Evolutionary conservation across 768 basidiomycete species (phyloP).

Genomic region (Psilocybe tampanensis): DNA sequence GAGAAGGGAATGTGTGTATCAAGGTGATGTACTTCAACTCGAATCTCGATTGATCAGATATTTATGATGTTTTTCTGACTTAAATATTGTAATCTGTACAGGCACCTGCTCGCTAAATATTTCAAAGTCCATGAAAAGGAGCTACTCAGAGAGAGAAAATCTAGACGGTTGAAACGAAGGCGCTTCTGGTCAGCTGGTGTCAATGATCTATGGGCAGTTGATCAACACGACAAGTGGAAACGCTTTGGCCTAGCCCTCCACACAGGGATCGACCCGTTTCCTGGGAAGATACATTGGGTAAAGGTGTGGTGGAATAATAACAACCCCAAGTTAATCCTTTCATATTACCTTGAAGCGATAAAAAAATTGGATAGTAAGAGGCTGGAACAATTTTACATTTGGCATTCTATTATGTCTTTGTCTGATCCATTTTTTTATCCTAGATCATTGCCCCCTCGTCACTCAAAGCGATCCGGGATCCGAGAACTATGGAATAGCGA

Average conservation of each 20-base stretch:
- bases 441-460: constrained; percentile 37
- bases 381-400: too few relatives aligned
- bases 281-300: constrained; percentile 31
- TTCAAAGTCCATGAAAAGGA: constrained; percentile 7
- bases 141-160: constrained; percentile 9
- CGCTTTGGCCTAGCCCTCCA: constrained; percentile 36
- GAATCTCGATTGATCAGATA: too few relatives aligned
- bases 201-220: constrained; percentile 33
- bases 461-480: constrained; percentile 47
- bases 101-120: constrained; percentile 19
- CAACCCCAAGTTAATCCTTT: constrained; percentile 29
- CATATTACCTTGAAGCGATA: constrained; percentile 32
- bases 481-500: constrained; percentile 47
- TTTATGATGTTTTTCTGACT: too few relatives aligned
- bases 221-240: constrained; percentile 39
- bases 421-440: constrained; percentile 4
- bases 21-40: constrained; percentile 15
- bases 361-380: constrained; percentile 11
- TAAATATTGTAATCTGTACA: neutral
- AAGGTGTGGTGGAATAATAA: constrained; percentile 39
- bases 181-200: constrained; percentile 14
- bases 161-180: constrained; percentile 15
- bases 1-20: constrained; percentile 26
- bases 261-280: constrained; percentile 31
- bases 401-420: too few relatives aligned